Conservation (phyloP, 2,329 filamentous ascomycete species). For the Seiridium cupressi region DNA sequence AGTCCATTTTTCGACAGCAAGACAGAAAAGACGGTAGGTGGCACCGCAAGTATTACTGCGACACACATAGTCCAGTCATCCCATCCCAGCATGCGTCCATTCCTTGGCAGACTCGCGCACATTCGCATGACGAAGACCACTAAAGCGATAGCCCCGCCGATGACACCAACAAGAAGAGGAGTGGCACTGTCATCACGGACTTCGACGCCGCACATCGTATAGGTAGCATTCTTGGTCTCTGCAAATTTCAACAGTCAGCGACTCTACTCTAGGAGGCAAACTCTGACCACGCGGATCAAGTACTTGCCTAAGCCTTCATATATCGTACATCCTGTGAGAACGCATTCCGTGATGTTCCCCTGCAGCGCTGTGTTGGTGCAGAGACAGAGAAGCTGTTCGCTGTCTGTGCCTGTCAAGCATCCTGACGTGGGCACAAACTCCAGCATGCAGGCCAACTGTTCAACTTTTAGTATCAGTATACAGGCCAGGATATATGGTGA, state of each 20-base stretch:
- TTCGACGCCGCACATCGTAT: constrained; percentile 11
- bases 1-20: constrained; percentile 14
- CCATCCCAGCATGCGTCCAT: constrained; percentile 11
- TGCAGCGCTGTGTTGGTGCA: constrained; percentile 8
- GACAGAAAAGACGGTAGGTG: constrained; percentile 14
- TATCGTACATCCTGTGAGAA: constrained; percentile 7
- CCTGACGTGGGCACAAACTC: constrained; percentile 2
- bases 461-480: neutral
- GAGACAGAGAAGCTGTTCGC: neutral
- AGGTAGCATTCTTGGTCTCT: constrained; percentile 13
- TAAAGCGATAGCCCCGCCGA: constrained; percentile 12
- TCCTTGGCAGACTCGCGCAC: constrained; percentile 6
- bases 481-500: neutral
- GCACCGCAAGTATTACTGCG: constrained; percentile 9
- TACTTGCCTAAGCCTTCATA: constrained; percentile 13
- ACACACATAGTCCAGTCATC: constrained; percentile 15
- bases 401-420: neutral
- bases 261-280: too few species aligned
- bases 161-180: constrained; percentile 13
- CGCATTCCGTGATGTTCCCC: constrained; percentile 9
- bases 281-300: too few species aligned
- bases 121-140: constrained; percentile 11
- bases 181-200: constrained; percentile 9
- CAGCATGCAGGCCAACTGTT: neutral
- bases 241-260: too few species aligned